These are phyloP conservation scores for Stentor roeselii DNA, from an alignment of 73 alveolate species.

Conservation along the genomic window DNA sequence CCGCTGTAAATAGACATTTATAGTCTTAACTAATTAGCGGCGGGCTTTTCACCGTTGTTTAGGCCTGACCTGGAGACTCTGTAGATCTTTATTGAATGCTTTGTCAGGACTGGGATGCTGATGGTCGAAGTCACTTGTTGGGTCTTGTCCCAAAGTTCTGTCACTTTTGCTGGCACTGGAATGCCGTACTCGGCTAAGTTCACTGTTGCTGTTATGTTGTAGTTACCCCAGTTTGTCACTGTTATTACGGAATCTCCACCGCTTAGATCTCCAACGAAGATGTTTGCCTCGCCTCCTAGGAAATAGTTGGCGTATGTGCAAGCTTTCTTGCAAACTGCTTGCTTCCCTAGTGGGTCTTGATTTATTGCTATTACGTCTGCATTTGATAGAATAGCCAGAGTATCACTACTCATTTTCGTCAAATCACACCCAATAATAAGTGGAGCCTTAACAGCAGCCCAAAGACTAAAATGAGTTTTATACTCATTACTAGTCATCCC, in stretches of 20 bases:
- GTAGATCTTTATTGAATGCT: no score
- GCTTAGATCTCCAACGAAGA: neutral
- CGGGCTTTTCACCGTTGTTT: no score
- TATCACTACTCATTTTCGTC: constrained; percentile 62
- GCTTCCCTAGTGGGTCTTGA: constrained; percentile 89
- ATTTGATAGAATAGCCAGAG: constrained; percentile 67
- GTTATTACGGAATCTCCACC: neutral
- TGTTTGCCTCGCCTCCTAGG: neutral
- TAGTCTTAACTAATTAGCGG: neutral
- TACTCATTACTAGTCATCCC: constrained; percentile 86
- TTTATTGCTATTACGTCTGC: constrained; percentile 86
- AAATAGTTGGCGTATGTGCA: neutral
- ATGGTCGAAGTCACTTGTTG: no score
- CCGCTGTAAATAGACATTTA: neutral
- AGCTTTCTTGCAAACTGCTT: constrained; percentile 46
- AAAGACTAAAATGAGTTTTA: constrained; percentile 90
- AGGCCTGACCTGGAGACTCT: no score
- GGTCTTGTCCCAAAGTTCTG: neutral
- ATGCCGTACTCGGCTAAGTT: neutral
- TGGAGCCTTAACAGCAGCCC: constrained; percentile 98
- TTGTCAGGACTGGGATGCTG: no score
- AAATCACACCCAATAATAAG: constrained; percentile 90
- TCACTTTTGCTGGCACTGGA: neutral
- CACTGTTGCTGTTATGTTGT: no score
- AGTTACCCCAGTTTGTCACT: neutral